Base-by-base conservation (phyloP, 1,284 basidiomycete genomes). In the Tetrapyrgos nigripes region DNA sequence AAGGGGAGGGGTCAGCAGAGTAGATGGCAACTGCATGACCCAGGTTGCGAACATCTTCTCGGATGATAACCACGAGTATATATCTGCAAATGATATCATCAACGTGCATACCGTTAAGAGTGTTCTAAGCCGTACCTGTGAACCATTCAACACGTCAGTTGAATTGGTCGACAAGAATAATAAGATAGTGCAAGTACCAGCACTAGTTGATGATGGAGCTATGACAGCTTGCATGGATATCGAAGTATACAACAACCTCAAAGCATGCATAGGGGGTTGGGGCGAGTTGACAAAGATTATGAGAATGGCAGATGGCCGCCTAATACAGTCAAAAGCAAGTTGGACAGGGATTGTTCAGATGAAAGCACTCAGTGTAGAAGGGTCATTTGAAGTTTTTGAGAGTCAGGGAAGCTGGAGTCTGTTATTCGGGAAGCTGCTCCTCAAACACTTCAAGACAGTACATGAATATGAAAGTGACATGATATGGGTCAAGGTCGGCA, bases 401-500 rank as follows among this genome's bases (percentile, higher is more conserved):
- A 73, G 73, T 31, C 65, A 65, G 0, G 69, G 70, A 0, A 61
- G 68, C 1, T 77, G 73, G 71, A 57, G 67, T 3, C 54, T 76
- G n/a, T 62, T 76, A 1, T 63, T 75, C 2, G 71, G 72, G 3
- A 75, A 76, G 56, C 68, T 68, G 4, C 55, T 75, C 4, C 64
- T 75, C 13, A 48, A 53, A 13, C 24, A 49, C 0, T 71, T 74
- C 29, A 40, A 58, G 1, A 66, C 60, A 2, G 54, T 65, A 0
- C 75, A 76, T 45, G 62, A 70, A 31, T 76, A 74, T 49, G 35
- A 28, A 2, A 50, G 40, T 1, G 73, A 73, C 50, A 59, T 31
- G 4, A 49, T 69, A n/a, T 19, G 10, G 19, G 14, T 47, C 45
- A 40, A 4, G 4, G 17, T 9, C 4, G 37, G 37, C 5, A 6